Percentiles rank a stretch among this genome's conserved stretches.
These are phyloP conservation scores for Ogataea ramenticola DNA, from an alignment of 805 yeast genomes.

Conservation along the genomic window DNA sequence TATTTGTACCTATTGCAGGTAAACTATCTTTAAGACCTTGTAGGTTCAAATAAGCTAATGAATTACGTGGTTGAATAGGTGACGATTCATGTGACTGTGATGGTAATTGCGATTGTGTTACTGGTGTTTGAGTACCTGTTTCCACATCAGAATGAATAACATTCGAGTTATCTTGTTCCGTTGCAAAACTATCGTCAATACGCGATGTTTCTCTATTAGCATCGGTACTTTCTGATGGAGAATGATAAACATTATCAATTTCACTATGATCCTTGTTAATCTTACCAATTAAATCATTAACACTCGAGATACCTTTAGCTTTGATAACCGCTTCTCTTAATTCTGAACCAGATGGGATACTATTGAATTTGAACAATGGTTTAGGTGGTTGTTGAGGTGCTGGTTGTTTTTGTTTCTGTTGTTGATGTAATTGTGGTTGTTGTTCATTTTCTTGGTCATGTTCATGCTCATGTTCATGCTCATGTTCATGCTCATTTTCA, in stretches of 20 bases:
- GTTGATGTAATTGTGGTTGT: background rate
- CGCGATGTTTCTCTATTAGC: too few relatives aligned
- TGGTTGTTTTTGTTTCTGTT: background rate
- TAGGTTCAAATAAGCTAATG: background rate
- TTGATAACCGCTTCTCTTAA: slow-evolving; percentile 56
- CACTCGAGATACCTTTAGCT: slow-evolving; percentile 70
- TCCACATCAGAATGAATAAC: too few relatives aligned
- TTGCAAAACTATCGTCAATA: too few relatives aligned
- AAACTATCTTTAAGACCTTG: background rate
- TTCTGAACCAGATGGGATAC: slow-evolving; percentile 48
- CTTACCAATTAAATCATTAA: slow-evolving; percentile 57
- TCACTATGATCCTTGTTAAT: slow-evolving; percentile 29
- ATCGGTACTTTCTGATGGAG: slow-evolving; percentile 3
- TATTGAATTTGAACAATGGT: slow-evolving; percentile 22
- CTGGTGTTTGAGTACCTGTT: background rate
- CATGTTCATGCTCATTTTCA: slow-evolving; percentile 2
- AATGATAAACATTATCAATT: slow-evolving; percentile 20
- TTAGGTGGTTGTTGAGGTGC: slow-evolving; percentile 2
- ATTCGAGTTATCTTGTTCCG: too few relatives aligned
- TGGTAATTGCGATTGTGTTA: background rate
- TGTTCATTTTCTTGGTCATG: slow-evolving; percentile 7
- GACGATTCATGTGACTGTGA: background rate
- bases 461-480: slow-evolving; percentile 47
- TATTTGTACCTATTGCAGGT: background rate
- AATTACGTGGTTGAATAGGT: background rate